Percentiles rank a stretch among this genome's conserved stretches.
phyloP scores from a whole-genome alignment of 2,329 filamentous ascomycete species.

The Fusarium acutatum region DNA sequence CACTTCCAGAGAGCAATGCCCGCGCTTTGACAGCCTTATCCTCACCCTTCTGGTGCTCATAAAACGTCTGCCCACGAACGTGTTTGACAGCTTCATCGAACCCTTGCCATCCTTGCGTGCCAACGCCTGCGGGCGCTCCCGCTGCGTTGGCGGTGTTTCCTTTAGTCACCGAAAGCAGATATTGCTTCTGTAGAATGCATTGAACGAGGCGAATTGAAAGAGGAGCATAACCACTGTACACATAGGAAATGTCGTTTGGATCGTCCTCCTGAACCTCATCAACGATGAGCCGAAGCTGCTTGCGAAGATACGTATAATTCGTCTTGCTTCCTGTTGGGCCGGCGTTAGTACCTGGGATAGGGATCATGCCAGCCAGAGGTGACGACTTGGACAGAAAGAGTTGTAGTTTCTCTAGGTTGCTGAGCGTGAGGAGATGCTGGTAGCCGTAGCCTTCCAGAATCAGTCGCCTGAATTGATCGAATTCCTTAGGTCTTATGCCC shows the following conservation, averaged over 20 bases:
- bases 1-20: conserved; percentile 81
- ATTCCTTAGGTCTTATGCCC: conserved; percentile 86
- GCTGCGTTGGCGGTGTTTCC: conserved; percentile 59
- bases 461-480: conserved; percentile 87
- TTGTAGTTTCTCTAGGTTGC: conserved; percentile 87
- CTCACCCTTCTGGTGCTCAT: conserved; percentile 89
- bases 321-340: conserved; percentile 74
- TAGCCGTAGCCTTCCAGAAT: conserved; percentile 94
- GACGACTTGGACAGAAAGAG: conserved; percentile 82
- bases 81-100: conserved; percentile 94
- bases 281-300: conserved; percentile 86
- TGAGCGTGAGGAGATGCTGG: conserved; percentile 90
- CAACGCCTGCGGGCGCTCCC: conserved; percentile 55
- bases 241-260: conserved; percentile 95
- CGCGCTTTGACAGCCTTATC: conserved; percentile 91
- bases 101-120: conserved; percentile 85
- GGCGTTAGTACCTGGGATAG: conserved; percentile 68
- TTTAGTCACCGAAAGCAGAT: conserved; percentile 75
- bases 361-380: conserved; percentile 81
- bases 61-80: conserved; percentile 87
- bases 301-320: conserved; percentile 89
- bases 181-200: conserved; percentile 90
- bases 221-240: conserved; percentile 96
- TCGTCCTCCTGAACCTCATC: conserved; percentile 97
- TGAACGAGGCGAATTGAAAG: conserved; percentile 91